Conservation (phyloP, 2,329 filamentous ascomycete genomes). For the Gliomastix tumulicola region DNA sequence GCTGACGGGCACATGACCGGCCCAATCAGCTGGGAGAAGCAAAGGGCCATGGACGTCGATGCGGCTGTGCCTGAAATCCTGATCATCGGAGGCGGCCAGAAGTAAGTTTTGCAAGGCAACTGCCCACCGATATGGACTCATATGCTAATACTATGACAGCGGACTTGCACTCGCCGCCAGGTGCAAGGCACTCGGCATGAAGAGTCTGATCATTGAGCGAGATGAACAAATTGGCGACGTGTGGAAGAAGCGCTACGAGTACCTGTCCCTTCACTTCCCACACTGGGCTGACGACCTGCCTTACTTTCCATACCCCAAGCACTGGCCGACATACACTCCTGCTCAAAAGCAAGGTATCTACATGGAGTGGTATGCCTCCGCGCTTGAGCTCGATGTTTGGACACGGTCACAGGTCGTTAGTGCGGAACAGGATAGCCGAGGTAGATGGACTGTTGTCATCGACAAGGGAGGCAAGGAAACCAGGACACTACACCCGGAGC, state of each 20-base stretch:
- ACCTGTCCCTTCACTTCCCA: conserved; percentile 62
- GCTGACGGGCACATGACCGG: conserved; percentile 24
- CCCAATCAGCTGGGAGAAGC: conserved; percentile 19
- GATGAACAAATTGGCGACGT: conserved; percentile 55
- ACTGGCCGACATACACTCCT: conserved; percentile 64
- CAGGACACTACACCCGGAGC: conserved; percentile 48
- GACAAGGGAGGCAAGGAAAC: conserved; percentile 9
- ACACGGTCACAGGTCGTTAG: conserved; percentile 17
- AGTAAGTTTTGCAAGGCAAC: conserved; percentile 1
- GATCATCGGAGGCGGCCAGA: conserved; percentile 37
- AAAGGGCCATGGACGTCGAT: conserved; percentile 15
- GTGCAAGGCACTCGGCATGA: conserved; percentile 50
- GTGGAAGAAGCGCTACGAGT: conserved; percentile 56
- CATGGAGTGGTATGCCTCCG: conserved; percentile 56
- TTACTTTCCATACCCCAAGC: conserved; percentile 55
- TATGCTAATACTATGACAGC: neutral
- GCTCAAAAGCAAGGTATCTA: conserved; percentile 67
- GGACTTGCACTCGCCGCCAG: conserved; percentile 35
- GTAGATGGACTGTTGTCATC: conserved; percentile 46
- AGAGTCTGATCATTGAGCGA: conserved; percentile 50
- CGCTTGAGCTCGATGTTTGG: conserved; percentile 66
- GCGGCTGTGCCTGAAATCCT: conserved; percentile 42
- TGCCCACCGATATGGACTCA: neutral
- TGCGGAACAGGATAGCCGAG: conserved; percentile 21
- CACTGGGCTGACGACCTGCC: conserved; percentile 57